A percentile compares a stretch with the other conserved stretches of the same genome.
phyloP scores from a whole-genome alignment of 2,329 filamentous ascomycete species.

The Calonectria leucothoes region DNA sequence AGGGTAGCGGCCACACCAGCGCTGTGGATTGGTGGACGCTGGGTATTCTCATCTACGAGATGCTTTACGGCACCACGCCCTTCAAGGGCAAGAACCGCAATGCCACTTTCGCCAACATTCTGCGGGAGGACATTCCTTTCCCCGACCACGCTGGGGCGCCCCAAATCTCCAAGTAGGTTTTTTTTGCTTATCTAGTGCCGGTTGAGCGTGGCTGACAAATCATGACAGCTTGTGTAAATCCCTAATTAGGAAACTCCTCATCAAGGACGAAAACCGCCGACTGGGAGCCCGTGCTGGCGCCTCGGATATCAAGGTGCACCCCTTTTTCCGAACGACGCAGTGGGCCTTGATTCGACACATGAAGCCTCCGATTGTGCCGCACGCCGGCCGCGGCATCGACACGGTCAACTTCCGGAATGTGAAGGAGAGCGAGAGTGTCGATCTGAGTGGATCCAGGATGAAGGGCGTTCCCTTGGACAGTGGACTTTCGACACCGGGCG shows the following conservation, averaged over 20 bases:
- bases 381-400: slow-evolving; percentile 89
- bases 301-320: slow-evolving; percentile 95
- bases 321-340: slow-evolving; percentile 95
- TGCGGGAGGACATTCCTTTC: slow-evolving; percentile 95
- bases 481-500: slow-evolving; percentile 85
- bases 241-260: slow-evolving; percentile 93
- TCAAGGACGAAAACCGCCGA: slow-evolving; percentile 96
- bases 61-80: slow-evolving; percentile 97
- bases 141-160: slow-evolving; percentile 87
- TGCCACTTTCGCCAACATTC: slow-evolving; percentile 96
- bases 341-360: slow-evolving; percentile 98
- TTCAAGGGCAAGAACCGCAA: slow-evolving; percentile 99
- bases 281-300: slow-evolving; percentile 94
- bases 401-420: slow-evolving; percentile 98
- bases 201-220: neutral
- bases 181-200: neutral
- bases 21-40: slow-evolving; percentile 99
- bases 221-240: slow-evolving; percentile 87
- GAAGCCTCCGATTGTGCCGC: slow-evolving; percentile 97
- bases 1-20: slow-evolving; percentile 97
- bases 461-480: slow-evolving; percentile 91
- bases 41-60: slow-evolving; percentile 97
- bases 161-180: slow-evolving; percentile 87
- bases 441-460: slow-evolving; percentile 74
- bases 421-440: slow-evolving; percentile 96